Base-by-base conservation (phyloP, 108 stramenopile genomes). In the Schizochytrium sp. region DNA sequence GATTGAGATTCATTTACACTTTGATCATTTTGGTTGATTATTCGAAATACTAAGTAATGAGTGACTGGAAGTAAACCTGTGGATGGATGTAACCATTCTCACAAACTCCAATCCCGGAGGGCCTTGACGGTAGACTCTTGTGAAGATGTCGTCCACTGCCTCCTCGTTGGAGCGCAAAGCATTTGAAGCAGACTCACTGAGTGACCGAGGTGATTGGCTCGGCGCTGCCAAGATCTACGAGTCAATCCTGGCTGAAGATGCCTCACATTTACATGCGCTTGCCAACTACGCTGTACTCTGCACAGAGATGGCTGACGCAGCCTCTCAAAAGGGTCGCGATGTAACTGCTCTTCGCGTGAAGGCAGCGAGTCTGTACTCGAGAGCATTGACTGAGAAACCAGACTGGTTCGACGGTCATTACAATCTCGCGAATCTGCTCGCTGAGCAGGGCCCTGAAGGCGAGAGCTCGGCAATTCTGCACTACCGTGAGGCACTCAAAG, bases 321-420 rank as follows among this genome's bases (percentile, higher is more conserved):
- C 5, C 19, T 8, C 64, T 10, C 10, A 7, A 10, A 7, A 69
- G 12, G 64, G 12, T 44, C 10, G 44, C 19, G 64, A 69, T 7
- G 64, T 44, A 44, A 7, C 64, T 8, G 42, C 12, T 8, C 28
- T 69, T 0, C 0, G 64, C n/a, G 15, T n/a, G 12, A 83, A 42
- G 47, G 76, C 76, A 10, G 53, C 28, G 50, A 12, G 12, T 5
- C 47, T 83, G 50, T 83, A 83, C 53, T 10, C 47, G 76, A 47
- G 53, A 5, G 76, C 76, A 38, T 53, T 83, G 10, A 53, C 47
- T 47, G 28, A 55, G 47, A 83, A 83, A 10, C 76, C 76, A 10
- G 47, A 49, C 15, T 83, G 76, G 76, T 83, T 83, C 47, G 76
- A 83, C 76, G 76, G 76, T 5, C 76, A 83, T n/a, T 83, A 83